Conservation (phyloP, 345 rosid genomes). For the Cardamine resedifolia region DNA sequence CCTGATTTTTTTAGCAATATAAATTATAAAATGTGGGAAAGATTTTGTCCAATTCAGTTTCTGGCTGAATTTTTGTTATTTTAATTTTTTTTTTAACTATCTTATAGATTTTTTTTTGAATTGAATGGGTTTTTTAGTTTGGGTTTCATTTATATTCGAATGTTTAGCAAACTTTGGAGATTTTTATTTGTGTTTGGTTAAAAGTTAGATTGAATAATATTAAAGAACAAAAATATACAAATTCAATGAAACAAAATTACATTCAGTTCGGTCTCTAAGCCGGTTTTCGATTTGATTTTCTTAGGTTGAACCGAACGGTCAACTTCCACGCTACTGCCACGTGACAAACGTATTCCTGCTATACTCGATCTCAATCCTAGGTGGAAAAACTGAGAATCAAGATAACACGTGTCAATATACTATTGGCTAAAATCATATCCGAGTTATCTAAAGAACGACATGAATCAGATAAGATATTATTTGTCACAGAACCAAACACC, state of each 20-base stretch:
- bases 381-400: slow-evolving; percentile 27
- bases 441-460: slow-evolving; percentile 46
- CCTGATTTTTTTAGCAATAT: no score
- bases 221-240: no score
- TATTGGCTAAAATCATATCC: slow-evolving; percentile 47
- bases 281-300: neutral
- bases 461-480: slow-evolving; percentile 45
- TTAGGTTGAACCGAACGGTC: neutral
- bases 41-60: no score
- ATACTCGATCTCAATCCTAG: slow-evolving; percentile 39
- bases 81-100: no score
- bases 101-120: no score
- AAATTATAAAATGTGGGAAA: no score
- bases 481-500: slow-evolving; percentile 35
- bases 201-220: neutral
- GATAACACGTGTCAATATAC: slow-evolving; percentile 13
- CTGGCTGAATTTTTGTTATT: no score
- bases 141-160: neutral
- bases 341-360: neutral
- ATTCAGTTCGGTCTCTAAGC: neutral
- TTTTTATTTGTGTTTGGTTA: neutral
- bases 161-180: neutral
- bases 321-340: neutral
- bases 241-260: no score
- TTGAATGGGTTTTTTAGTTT: neutral